Conservation (phyloP, 1,139 yeast genomes). For the Hanseniaspora uvarum region DNA sequence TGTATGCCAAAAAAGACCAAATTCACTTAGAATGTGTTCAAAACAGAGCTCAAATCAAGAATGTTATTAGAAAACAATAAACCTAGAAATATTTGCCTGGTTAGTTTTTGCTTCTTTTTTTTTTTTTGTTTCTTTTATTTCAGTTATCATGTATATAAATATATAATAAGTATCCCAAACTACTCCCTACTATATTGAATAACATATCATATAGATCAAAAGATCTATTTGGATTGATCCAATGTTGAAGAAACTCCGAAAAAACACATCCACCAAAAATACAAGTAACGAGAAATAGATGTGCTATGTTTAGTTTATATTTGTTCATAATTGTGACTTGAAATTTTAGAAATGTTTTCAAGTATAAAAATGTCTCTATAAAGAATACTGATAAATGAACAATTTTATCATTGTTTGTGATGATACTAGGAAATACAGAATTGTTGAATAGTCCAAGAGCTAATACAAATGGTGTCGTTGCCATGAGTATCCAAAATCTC, state of each 20-base stretch:
- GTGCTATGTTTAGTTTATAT: slow-evolving; percentile 31
- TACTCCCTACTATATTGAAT: slow-evolving; percentile 34
- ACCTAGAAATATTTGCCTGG: background rate
- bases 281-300: slow-evolving; percentile 37
- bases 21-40: slow-evolving; percentile 80
- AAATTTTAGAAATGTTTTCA: slow-evolving; percentile 29
- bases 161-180: background rate
- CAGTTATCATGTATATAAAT: background rate
- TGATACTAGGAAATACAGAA: slow-evolving; percentile 40
- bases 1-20: slow-evolving; percentile 71
- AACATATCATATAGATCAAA: slow-evolving; percentile 44
- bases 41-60: slow-evolving; percentile 56
- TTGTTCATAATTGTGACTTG: background rate
- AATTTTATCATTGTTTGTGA: slow-evolving; percentile 42
- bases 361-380: slow-evolving; percentile 42
- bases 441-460: slow-evolving; percentile 32
- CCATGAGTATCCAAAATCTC: background rate
- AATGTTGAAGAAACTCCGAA: slow-evolving; percentile 43
- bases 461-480: slow-evolving; percentile 19
- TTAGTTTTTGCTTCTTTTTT: no score
- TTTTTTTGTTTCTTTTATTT: no score
- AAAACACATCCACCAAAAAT: slow-evolving; percentile 39
- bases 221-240: slow-evolving; percentile 37
- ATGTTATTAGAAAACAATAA: slow-evolving; percentile 33
- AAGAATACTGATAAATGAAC: slow-evolving; percentile 43